phyloP scores from a whole-genome alignment of 164 flowering plant genomes.

The Chloranthus sessilifolius region DNA sequence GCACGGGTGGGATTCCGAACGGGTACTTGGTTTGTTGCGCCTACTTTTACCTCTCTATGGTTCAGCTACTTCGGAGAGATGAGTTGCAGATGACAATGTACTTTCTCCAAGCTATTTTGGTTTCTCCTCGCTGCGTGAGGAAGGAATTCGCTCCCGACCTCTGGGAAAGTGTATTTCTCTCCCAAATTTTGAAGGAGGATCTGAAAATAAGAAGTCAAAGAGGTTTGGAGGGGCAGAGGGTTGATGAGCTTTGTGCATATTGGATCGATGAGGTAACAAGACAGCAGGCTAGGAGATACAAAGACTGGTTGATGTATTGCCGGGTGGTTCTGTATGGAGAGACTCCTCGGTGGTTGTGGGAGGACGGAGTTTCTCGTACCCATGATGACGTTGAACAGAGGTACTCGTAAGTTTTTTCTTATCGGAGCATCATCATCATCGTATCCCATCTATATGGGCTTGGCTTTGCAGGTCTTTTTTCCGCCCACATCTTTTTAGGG shows the following conservation, averaged over 20 bases:
- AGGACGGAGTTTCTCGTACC: conserved; percentile 10
- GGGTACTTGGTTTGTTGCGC: conserved; percentile 41
- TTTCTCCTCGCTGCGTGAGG: conserved; percentile 39
- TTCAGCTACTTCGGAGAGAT: conserved; percentile 49
- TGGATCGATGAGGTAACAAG: conserved; percentile 29
- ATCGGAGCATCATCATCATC: not conserved
- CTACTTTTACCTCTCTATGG: conserved; percentile 59
- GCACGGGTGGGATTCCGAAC: conserved; percentile 52
- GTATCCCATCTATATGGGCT: not conserved
- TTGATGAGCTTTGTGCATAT: conserved; percentile 15
- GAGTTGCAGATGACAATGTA: conserved; percentile 67
- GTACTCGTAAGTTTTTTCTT: conserved; percentile 24
- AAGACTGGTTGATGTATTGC: conserved; percentile 59
- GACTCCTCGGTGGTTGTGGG: conserved; percentile 19
- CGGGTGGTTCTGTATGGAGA: conserved; percentile 56
- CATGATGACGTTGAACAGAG: conserved; percentile 13
- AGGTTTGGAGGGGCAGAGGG: conserved; percentile 4
- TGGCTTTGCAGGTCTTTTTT: no score
- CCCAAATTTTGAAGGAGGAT: conserved; percentile 4
- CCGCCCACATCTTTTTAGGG: no score
- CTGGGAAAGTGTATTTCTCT: conserved; percentile 32
- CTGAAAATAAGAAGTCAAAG: not conserved
- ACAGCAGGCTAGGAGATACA: conserved; percentile 52
- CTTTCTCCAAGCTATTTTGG: conserved; percentile 64
- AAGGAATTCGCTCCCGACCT: conserved; percentile 43